Evolutionary conservation across 768 basidiomycete genomes (phyloP).

Genomic region (Astraeus odoratus): DNA sequence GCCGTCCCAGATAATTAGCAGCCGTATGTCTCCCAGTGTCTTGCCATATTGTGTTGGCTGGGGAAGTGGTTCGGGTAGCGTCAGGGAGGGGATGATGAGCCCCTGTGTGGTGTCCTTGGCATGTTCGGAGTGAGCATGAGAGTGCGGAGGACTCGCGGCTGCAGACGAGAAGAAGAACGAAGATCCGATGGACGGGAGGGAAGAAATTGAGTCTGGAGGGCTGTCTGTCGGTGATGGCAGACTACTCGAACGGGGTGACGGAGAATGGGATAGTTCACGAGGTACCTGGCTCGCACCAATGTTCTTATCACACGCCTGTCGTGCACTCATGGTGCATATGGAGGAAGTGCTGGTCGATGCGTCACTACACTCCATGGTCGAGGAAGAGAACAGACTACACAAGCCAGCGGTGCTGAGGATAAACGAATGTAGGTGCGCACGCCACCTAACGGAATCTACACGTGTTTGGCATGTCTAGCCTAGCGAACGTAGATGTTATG

Average conservation of each 20-base stretch:
- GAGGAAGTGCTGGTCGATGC: constrained; percentile 33
- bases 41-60: constrained; percentile 63
- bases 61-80: constrained; percentile 53
- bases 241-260: constrained; percentile 43
- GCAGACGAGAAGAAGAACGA: constrained; percentile 77
- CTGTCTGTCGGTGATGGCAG: constrained; percentile 57
- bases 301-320: constrained; percentile 12
- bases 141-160: constrained; percentile 57
- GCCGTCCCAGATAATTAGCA: constrained; percentile 49
- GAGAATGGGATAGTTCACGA: constrained; percentile 31
- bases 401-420: background rate
- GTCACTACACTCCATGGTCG: constrained; percentile 19
- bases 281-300: background rate
- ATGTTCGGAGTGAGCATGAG: constrained; percentile 36
- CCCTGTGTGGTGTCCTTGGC: constrained; percentile 38
- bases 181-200: constrained; percentile 64
- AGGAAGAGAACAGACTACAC: background rate
- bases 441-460: constrained; percentile 18
- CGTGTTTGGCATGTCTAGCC: constrained; percentile 22
- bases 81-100: constrained; percentile 65
- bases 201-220: constrained; percentile 58
- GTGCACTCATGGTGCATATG: constrained; percentile 29
- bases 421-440: background rate
- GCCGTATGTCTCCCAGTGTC: constrained; percentile 53
- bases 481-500: too few species aligned